Base-by-base conservation (phyloP, 805 yeast species). In the Kuraishia ogatae region DNA sequence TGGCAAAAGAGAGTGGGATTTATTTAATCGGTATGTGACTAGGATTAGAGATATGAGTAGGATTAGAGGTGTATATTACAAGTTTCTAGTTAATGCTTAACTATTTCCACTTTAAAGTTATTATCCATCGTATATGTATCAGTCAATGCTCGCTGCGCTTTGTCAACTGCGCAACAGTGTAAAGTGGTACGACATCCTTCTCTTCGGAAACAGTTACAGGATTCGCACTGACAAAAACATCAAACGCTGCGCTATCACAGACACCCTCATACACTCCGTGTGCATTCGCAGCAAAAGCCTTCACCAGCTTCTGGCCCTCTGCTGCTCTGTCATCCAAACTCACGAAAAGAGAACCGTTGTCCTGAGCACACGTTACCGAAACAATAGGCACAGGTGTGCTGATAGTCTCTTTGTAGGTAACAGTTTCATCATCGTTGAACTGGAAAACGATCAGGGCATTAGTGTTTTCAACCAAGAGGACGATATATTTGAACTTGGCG, bases 131-230 rank as follows among this genome's bases (percentile, higher is more conserved):
- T 43, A 20, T 22, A n/a, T 21, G 23, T 49, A 26, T 23, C 15
- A 10, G 23, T 66, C 66, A 83, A 65, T 83, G 85, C 61, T 84
- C 88, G 64, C 87, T 79, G 69, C 88, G 76, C 67, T 84, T 84
- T 64, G 87, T 79, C 59, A 84, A 70, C 49, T 78, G 73, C 55
- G 75, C 74, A 39, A 78, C 72, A 46, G 76, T 74, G 64, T 81
- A 82, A 57, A 84, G 74, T 17, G 87, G 86, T 60, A 80, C 71
- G 50, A 76, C 63, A 2, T 75, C 77, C 1, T 66, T 65, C 20
- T 71, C 68, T 10, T 69, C 61, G 3, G 64, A 65, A 2, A 71
- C 72, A 1, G 72, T 69, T 48, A 72, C 70, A 3, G 67, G 62
- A 57, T 71, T 76, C 6, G 59, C 53, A 1, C 19, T 50, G 4